These are phyloP conservation scores for Zhuliangozyma parablackwelliae DNA, from an alignment of 1,139 yeast genomes.

Conservation along the genomic window DNA sequence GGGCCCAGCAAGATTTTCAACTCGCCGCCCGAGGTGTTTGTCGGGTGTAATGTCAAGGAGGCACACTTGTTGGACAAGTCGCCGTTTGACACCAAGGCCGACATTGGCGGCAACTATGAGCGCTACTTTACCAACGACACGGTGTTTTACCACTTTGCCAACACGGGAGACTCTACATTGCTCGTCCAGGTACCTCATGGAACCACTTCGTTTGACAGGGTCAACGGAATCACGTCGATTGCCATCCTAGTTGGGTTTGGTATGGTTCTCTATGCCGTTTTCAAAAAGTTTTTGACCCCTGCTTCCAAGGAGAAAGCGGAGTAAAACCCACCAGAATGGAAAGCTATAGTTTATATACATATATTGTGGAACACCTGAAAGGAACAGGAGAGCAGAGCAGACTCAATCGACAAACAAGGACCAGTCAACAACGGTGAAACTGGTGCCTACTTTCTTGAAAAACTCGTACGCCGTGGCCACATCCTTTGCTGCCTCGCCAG, in stretches of 20 bases:
- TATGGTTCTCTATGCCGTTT: constrained; percentile 7
- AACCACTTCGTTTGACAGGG: constrained; percentile 11
- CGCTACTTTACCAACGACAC: constrained; percentile 39
- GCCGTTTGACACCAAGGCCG: constrained; percentile 32
- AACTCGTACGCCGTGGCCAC: constrained; percentile 9
- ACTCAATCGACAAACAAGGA: constrained; percentile 19
- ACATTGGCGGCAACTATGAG: constrained; percentile 34
- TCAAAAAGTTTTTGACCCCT: constrained; percentile 4
- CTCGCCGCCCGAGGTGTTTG: constrained; percentile 24
- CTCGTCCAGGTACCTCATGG: constrained; percentile 21
- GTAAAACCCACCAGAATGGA: too few species aligned
- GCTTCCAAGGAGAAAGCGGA: constrained; percentile 1
- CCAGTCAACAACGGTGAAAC: constrained; percentile 24
- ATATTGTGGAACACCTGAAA: neutral
- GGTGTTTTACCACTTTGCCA: constrained; percentile 32
- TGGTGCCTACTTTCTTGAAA: constrained; percentile 14
- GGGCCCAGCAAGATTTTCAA: constrained; percentile 10
- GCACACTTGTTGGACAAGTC: constrained; percentile 25
- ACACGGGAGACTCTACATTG: constrained; percentile 5
- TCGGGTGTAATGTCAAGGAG: constrained; percentile 31
- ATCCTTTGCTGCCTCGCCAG: too few species aligned
- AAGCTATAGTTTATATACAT: neutral
- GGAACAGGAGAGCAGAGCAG: too few species aligned
- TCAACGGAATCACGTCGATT: constrained; percentile 14
- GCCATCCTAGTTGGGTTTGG: constrained; percentile 10